Evolutionary conservation across 495 filamentous ascomycete species (phyloP).

Genomic region (Neurospora hispaniola): DNA sequence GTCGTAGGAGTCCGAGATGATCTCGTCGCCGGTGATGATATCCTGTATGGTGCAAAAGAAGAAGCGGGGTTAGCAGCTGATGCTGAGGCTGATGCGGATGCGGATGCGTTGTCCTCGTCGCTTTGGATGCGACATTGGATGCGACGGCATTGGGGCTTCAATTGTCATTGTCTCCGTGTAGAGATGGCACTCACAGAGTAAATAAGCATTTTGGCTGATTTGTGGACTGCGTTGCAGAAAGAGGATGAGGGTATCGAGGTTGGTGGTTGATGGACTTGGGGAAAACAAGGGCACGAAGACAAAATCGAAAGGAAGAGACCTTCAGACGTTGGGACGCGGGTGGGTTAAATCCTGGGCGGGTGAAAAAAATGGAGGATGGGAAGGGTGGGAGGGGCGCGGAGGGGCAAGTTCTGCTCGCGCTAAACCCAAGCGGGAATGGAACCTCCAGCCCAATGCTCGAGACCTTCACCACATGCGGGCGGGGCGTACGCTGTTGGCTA

Average conservation of each 20-base stretch:
- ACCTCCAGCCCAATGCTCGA: background rate
- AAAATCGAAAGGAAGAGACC: conserved; percentile 4
- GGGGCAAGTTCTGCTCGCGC: conserved; percentile 22
- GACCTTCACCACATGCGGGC: background rate
- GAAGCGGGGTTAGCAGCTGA: conserved; percentile 12
- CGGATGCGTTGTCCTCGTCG: background rate
- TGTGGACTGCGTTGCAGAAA: background rate
- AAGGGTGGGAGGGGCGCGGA: conserved; percentile 17
- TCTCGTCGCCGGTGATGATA: conserved; percentile 80
- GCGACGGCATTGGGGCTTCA: background rate
- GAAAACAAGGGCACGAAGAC: conserved; percentile 6
- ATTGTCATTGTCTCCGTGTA: background rate
- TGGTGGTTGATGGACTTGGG: conserved; percentile 1
- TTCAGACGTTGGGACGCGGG: background rate
- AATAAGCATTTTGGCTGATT: conserved; percentile 69
- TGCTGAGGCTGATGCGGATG: background rate
- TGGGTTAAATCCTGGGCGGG: conserved; percentile 7
- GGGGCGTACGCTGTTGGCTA: background rate
- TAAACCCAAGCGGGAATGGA: conserved; percentile 5
- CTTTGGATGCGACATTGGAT: background rate
- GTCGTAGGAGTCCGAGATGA: conserved; percentile 88
- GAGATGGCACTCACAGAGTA: conserved; percentile 65
- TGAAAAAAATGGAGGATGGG: conserved; percentile 7
- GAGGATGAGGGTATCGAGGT: conserved; percentile 3
- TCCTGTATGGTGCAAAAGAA: conserved; percentile 45